Evolutionary conservation across 2,329 filamentous ascomycete genomes (phyloP).

Genomic region (Trichophyton mentagrophytes): DNA sequence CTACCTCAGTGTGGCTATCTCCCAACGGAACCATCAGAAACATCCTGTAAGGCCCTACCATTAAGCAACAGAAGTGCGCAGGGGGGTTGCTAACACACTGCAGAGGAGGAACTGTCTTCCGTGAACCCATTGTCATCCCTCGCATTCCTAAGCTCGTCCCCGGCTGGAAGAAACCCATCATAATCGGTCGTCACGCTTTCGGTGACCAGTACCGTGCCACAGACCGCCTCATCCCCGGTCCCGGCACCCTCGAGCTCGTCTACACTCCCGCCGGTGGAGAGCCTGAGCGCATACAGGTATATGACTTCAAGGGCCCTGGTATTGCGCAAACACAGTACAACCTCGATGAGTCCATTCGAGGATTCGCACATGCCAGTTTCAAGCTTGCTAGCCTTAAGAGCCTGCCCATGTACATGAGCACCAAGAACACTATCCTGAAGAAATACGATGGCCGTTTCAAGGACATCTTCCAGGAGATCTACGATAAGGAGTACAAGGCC

Average conservation of each 20-base stretch:
- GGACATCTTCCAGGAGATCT: constrained; percentile 98
- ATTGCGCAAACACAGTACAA: constrained; percentile 97
- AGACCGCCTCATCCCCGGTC: constrained; percentile 69
- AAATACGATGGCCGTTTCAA: constrained; percentile 98
- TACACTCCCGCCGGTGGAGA: constrained; percentile 68
- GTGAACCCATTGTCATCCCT: constrained; percentile 94
- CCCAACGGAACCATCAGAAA: constrained; percentile 80
- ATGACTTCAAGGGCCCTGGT: constrained; percentile 66
- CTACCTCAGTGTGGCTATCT: constrained; percentile 74
- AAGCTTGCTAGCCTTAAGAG: constrained; percentile 81
- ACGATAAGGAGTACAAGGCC: constrained; percentile 72
- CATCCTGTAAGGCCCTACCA: constrained; percentile 38
- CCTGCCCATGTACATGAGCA: constrained; percentile 97
- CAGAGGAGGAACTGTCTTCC: constrained; percentile 88
- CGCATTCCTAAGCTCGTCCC: constrained; percentile 85
- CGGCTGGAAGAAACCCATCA: constrained; percentile 98
- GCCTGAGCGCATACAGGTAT: constrained; percentile 80
- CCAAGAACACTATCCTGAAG: constrained; percentile 99
- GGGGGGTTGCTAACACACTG: background rate
- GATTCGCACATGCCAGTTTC: constrained; percentile 93
- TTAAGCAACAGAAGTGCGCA: background rate
- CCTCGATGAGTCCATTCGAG: constrained; percentile 86
- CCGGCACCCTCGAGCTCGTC: constrained; percentile 86
- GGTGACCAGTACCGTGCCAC: constrained; percentile 98
- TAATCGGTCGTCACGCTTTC: constrained; percentile 96